These are phyloP conservation scores for Neonectria faginata DNA, from an alignment of 2,329 filamentous ascomycete genomes.

Conservation along the genomic window DNA sequence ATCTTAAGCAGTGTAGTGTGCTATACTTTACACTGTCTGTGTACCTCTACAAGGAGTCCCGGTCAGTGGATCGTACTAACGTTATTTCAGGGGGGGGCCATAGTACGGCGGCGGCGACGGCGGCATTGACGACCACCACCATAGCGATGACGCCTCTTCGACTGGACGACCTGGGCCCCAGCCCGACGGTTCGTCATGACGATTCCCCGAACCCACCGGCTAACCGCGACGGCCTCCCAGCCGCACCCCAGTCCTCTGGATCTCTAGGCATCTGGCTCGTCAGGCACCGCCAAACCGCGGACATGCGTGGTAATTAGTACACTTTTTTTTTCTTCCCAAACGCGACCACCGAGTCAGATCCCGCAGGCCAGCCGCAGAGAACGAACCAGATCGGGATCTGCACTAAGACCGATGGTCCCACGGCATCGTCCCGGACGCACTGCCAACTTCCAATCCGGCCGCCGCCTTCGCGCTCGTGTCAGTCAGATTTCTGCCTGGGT, in stretches of 20 bases:
- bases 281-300: conserved; percentile 14
- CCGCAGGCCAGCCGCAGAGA: conserved; percentile 38
- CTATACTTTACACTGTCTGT: no score
- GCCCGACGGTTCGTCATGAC: conserved; percentile 23
- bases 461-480: conserved; percentile 30
- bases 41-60: no score
- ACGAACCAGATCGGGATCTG: conserved; percentile 45
- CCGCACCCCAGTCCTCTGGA: conserved; percentile 35
- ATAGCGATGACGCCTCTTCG: conserved; percentile 10
- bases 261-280: neutral
- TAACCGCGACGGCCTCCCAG: conserved; percentile 34
- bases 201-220: conserved; percentile 35
- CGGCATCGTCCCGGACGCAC: conserved; percentile 29
- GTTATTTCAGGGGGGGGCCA: no score
- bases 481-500: conserved; percentile 25
- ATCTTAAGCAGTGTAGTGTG: no score
- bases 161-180: conserved; percentile 28
- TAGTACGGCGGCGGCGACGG: conserved; percentile 31
- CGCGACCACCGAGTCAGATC: conserved; percentile 44
- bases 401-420: conserved; percentile 42
- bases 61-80: no score
- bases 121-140: conserved; percentile 27
- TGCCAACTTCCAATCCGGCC: conserved; percentile 37
- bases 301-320: no score
- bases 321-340: conserved; percentile 32